A percentile compares a stretch with the other conserved stretches of the same genome.
Conservation (phyloP, 2,329 filamentous ascomycete species). For the Xylaria sp. region DNA sequence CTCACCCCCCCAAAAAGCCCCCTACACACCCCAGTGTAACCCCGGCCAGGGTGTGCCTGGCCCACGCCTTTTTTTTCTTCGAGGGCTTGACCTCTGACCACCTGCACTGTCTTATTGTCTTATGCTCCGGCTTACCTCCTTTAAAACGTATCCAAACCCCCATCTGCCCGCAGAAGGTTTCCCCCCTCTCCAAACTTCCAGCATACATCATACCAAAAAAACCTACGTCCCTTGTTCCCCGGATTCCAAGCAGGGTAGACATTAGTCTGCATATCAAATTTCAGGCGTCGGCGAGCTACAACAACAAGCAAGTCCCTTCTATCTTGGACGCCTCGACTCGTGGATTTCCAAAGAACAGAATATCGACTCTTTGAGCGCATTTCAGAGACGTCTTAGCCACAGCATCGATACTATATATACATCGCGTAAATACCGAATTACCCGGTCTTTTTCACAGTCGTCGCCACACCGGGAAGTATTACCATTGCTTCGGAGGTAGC, state of each 20-base stretch:
- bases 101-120: slow-evolving; percentile 15
- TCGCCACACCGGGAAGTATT: slow-evolving; percentile 4
- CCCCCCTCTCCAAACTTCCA: slow-evolving; percentile 48
- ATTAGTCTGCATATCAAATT: slow-evolving; percentile 6
- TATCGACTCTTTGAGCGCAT: slow-evolving; percentile 3
- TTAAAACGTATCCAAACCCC: slow-evolving; percentile 53
- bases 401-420: slow-evolving; percentile 5
- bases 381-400: slow-evolving; percentile 1
- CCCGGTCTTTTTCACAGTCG: slow-evolving; percentile 3
- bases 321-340: slow-evolving; percentile 6
- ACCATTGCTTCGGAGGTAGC: slow-evolving; percentile 11
- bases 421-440: slow-evolving; percentile 4
- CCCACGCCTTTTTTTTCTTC: slow-evolving; percentile 29
- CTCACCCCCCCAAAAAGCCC: slow-evolving; percentile 27
- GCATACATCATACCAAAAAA: slow-evolving; percentile 43
- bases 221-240: slow-evolving; percentile 29
- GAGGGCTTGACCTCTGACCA: slow-evolving; percentile 35
- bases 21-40: slow-evolving; percentile 37
- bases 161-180: slow-evolving; percentile 48
- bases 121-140: slow-evolving; percentile 44
- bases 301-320: slow-evolving; percentile 9
- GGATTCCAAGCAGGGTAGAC: slow-evolving; percentile 28
- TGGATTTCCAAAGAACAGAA: slow-evolving; percentile 2
- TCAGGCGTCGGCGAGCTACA: slow-evolving; percentile 12
- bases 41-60: slow-evolving; percentile 36